phyloP scores from a whole-genome alignment of 768 basidiomycete genomes.

The Psilocybe sp. region DNA sequence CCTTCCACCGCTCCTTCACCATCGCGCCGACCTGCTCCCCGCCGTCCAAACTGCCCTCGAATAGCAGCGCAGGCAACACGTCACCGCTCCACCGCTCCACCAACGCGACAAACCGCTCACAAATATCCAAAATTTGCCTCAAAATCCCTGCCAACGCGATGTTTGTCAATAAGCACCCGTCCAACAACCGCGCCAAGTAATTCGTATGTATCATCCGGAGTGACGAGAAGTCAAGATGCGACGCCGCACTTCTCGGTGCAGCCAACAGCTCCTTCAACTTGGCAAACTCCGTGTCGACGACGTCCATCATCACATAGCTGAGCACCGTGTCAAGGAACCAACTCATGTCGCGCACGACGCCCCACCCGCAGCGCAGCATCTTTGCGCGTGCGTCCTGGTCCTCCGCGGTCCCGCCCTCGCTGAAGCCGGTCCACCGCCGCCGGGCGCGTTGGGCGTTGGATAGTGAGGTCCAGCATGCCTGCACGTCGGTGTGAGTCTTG shows the following conservation, averaged over 20 bases:
- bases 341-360: slow-evolving; percentile 81
- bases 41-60: slow-evolving; percentile 71
- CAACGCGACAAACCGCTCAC: slow-evolving; percentile 83
- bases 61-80: slow-evolving; percentile 78
- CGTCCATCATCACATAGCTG: slow-evolving; percentile 88
- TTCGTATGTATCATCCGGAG: slow-evolving; percentile 78
- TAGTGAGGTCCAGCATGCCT: slow-evolving; percentile 80
- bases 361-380: slow-evolving; percentile 81
- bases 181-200: slow-evolving; percentile 76
- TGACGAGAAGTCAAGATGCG: slow-evolving; percentile 79
- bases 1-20: slow-evolving; percentile 65
- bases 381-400: slow-evolving; percentile 63
- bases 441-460: slow-evolving; percentile 85
- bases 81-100: slow-evolving; percentile 93
- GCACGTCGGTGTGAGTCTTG: slow-evolving; percentile 78
- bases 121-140: slow-evolving; percentile 74
- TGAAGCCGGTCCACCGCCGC: slow-evolving; percentile 81
- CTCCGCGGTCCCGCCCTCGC: slow-evolving; percentile 79
- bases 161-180: slow-evolving; percentile 78
- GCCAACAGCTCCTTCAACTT: slow-evolving; percentile 60
- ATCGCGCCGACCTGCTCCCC: slow-evolving; percentile 59
- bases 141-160: slow-evolving; percentile 57
- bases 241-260: slow-evolving; percentile 21
- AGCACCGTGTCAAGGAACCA: slow-evolving; percentile 88
- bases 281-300: slow-evolving; percentile 80